These are phyloP conservation scores for Cylindrotheca closterium DNA, from an alignment of 108 stramenopile genomes.

Conservation along the genomic window DNA sequence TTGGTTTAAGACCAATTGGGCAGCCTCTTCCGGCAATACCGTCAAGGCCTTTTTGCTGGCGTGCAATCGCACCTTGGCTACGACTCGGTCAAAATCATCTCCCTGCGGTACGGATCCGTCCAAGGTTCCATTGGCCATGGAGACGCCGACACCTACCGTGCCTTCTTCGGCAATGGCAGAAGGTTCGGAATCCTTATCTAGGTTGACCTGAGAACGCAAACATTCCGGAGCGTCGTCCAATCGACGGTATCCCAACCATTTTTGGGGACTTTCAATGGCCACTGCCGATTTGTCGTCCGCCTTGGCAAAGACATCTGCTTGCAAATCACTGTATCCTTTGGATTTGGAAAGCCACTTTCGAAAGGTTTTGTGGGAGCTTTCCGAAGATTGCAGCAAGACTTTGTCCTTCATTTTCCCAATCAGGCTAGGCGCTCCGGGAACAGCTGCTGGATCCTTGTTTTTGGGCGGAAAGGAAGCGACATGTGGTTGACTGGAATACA, in stretches of 20 bases:
- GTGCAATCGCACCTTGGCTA: conserved; percentile 59
- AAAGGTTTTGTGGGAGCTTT: conserved; percentile 67
- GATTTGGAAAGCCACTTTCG: conserved; percentile 71
- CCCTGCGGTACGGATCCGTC: conserved; percentile 61
- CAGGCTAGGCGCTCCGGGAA: conserved; percentile 11
- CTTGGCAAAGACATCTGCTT: conserved; percentile 42
- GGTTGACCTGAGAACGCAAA: conserved; percentile 21
- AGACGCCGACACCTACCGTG: conserved; percentile 36
- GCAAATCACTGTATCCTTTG: conserved; percentile 41
- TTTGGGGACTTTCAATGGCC: conserved; percentile 52
- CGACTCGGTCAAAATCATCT: conserved; percentile 81
- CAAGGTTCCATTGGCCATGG: conserved; percentile 61
- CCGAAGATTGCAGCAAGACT: conserved; percentile 42
- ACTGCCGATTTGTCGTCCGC: conserved; percentile 27
- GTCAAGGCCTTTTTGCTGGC: conserved; percentile 69
- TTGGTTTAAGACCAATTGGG: conserved; percentile 49
- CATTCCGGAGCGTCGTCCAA: conserved; percentile 47
- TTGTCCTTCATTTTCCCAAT: conserved; percentile 50
- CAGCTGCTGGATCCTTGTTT: conserved; percentile 21
- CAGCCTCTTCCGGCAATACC: conserved; percentile 76
- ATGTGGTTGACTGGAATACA: conserved; percentile 53
- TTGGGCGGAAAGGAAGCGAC: conserved; percentile 80
- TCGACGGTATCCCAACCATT: conserved; percentile 64
- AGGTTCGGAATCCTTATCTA: conserved; percentile 24
- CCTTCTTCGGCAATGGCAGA: conserved; percentile 56